Evolutionary conservation across 202 grass and related monocot genomes (phyloP).

Genomic region (Thinopyrum obtusiflorum): DNA sequence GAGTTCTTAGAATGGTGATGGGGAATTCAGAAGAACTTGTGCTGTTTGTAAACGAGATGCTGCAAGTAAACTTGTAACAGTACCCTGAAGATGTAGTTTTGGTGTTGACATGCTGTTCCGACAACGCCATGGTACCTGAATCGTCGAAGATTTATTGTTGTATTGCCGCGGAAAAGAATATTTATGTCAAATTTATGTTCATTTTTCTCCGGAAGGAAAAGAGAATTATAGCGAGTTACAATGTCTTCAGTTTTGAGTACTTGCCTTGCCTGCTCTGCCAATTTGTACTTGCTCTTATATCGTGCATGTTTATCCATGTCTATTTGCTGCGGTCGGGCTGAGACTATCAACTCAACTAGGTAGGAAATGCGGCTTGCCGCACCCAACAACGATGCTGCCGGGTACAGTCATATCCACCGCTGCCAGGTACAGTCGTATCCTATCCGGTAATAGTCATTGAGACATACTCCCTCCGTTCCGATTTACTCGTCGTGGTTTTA

Average conservation of each 20-base stretch:
- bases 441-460: no score
- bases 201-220: neutral
- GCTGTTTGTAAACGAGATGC: conserved; percentile 2
- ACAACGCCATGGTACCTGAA: neutral
- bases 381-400: no score
- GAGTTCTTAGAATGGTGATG: neutral
- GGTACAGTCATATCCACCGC: no score
- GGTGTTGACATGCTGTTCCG: neutral
- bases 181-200: neutral
- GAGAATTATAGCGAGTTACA: neutral
- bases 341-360: no score
- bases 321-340: no score
- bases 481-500: no score
- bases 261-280: neutral
- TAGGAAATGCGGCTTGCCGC: no score
- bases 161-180: neutral
- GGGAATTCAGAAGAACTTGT: neutral
- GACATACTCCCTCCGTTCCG: no score
- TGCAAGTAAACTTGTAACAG: neutral
- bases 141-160: neutral
- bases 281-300: no score
- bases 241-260: neutral
- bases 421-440: no score
- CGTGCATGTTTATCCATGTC: no score
- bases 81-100: neutral